Percentiles rank a stretch among this genome's conserved stretches.
Conservation (phyloP, 2,329 filamentous ascomycete genomes). For the Aspergillus sp. region DNA sequence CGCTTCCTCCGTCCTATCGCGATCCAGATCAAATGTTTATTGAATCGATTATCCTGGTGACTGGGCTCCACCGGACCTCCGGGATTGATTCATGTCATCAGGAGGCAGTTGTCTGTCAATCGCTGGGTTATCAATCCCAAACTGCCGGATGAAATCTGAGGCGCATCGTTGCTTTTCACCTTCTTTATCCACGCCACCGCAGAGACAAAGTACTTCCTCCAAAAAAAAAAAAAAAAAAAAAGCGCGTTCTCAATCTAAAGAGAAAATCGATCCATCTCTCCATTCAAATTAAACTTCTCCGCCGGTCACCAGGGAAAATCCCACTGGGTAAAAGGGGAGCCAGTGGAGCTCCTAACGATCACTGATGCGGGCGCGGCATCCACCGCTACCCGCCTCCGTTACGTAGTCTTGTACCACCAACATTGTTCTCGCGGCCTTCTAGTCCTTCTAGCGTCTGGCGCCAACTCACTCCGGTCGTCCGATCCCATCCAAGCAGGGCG, state of each 20-base stretch:
- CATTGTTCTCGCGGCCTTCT: conserved; percentile 20
- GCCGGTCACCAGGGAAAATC: conserved; percentile 15
- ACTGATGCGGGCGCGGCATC: conserved; percentile 13
- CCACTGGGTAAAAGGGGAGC: conserved; percentile 13
- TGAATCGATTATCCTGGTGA: conserved; percentile 11
- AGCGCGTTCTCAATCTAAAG: background rate
- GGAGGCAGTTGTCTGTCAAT: background rate
- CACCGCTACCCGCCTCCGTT: conserved; percentile 19
- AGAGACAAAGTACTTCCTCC: background rate
- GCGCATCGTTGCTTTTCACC: background rate
- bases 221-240: background rate
- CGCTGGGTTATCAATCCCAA: background rate
- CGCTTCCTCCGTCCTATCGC: conserved; percentile 1
- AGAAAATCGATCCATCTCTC: background rate
- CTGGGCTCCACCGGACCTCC: conserved; percentile 12
- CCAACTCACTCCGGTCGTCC: no score
- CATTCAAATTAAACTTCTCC: background rate
- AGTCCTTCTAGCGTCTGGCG: conserved; percentile 17
- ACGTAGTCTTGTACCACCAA: conserved; percentile 13
- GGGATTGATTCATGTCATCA: conserved; percentile 14
- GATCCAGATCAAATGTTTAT: conserved; percentile 15
- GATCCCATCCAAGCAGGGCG: no score
- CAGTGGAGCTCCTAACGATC: conserved; percentile 15
- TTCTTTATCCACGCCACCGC: background rate
- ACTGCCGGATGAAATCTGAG: no score